Evolutionary conservation across 768 basidiomycete species (phyloP).

Genomic region (Myochromella boudieri): DNA sequence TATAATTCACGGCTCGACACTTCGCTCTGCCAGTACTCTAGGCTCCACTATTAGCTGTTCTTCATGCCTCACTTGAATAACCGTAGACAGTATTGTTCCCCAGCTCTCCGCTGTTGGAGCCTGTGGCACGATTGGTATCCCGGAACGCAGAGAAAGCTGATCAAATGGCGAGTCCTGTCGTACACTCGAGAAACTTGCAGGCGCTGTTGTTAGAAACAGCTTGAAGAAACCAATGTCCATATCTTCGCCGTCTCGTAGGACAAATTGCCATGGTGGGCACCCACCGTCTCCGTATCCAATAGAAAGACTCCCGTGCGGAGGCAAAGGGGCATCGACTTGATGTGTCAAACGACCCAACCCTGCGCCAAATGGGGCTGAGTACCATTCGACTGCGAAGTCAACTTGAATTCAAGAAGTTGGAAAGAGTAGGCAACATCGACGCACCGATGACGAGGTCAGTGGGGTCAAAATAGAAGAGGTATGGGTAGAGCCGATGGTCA

Average conservation of each 20-base stretch:
- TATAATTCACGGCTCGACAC: no score
- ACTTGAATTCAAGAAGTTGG: neutral
- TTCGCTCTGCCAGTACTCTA: no score
- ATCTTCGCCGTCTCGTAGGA: conserved; percentile 26
- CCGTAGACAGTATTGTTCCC: neutral
- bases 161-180: conserved; percentile 33
- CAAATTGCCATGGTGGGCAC: conserved; percentile 29
- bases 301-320: conserved; percentile 14
- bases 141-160: neutral
- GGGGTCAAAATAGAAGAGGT: conserved; percentile 43
- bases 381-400: conserved; percentile 4
- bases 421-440: conserved; percentile 3
- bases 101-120: neutral
- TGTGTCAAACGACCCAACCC: conserved; percentile 20
- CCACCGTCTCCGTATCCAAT: conserved; percentile 43
- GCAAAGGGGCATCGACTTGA: conserved; percentile 21
- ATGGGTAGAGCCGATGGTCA: conserved; percentile 32
- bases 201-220: conserved; percentile 37
- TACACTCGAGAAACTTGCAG: conserved; percentile 33
- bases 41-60: neutral
- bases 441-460: conserved; percentile 35
- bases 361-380: conserved; percentile 26
- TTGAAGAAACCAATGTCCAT: conserved; percentile 44
- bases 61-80: conserved; percentile 1
- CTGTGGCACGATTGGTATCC: neutral